Percentiles rank a stretch among this genome's conserved stretches.
Conservation (phyloP, 768 basidiomycete genomes). For the Favolaschia claudopus region DNA sequence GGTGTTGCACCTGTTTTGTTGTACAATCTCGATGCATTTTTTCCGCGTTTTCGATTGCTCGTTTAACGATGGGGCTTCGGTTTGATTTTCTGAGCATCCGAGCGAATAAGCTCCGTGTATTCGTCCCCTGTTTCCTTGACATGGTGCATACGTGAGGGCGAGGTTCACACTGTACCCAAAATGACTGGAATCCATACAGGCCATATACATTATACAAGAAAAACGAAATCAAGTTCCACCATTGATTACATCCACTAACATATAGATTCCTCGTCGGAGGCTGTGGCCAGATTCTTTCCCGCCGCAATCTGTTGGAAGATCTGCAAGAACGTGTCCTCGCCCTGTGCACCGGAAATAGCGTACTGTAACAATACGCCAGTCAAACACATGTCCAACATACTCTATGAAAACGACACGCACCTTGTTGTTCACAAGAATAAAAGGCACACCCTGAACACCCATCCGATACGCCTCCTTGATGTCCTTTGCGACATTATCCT, state of each 20-base stretch:
- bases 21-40: too few species aligned
- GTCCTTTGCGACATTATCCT: conserved; percentile 12
- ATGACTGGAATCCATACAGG: too few species aligned
- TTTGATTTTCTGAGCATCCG: too few species aligned
- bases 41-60: too few species aligned
- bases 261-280: conserved; percentile 6
- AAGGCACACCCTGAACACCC: not conserved
- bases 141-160: too few species aligned
- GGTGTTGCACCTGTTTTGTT: not conserved
- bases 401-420: not conserved
- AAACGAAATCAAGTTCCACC: too few species aligned
- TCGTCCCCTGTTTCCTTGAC: too few species aligned
- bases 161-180: too few species aligned
- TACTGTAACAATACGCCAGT: not conserved
- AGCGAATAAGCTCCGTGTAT: too few species aligned
- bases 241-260: conserved; percentile 11
- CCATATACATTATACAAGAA: too few species aligned
- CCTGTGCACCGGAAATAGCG: conserved; percentile 26
- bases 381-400: conserved; percentile 3
- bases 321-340: conserved; percentile 20
- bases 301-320: conserved; percentile 26
- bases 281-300: conserved; percentile 4
- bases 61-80: too few species aligned
- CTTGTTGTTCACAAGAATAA: not conserved
- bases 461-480: conserved; percentile 13